phyloP scores from a whole-genome alignment of 768 basidiomycete genomes.

The Neoboletus brunneissimus region DNA sequence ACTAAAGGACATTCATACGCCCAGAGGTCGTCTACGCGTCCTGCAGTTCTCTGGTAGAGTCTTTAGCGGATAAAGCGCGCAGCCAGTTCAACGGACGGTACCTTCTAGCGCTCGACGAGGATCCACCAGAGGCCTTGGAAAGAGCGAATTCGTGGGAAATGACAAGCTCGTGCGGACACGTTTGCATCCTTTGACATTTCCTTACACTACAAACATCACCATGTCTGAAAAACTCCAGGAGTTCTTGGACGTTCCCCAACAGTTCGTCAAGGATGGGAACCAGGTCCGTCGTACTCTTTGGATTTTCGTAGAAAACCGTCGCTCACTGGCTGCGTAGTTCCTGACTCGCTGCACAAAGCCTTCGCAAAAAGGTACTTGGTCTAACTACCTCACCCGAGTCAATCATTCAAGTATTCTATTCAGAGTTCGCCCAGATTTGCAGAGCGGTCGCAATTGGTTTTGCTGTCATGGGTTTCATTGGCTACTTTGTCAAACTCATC shows the following conservation, averaged over 20 bases:
- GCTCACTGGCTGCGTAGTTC: slow-evolving; percentile 55
- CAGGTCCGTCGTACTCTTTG: slow-evolving; percentile 53
- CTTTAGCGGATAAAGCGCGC: slow-evolving; percentile 4
- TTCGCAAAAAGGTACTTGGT: slow-evolving; percentile 75
- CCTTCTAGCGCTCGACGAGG: slow-evolving; percentile 9
- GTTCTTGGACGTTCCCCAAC: slow-evolving; percentile 86
- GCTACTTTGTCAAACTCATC: slow-evolving; percentile 97
- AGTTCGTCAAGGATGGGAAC: slow-evolving; percentile 90
- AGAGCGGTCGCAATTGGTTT: slow-evolving; percentile 97
- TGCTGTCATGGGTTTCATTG: slow-evolving; percentile 99
- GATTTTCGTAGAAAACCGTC: neutral
- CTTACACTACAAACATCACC: slow-evolving; percentile 27
- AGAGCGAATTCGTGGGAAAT: slow-evolving; percentile 28
- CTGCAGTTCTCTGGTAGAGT: slow-evolving; percentile 6
- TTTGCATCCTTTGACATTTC: slow-evolving; percentile 20
- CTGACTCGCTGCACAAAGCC: slow-evolving; percentile 97
- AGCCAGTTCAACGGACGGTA: slow-evolving; percentile 7
- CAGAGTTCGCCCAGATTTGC: slow-evolving; percentile 95
- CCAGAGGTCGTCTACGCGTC: slow-evolving; percentile 15
- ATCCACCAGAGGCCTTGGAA: neutral
- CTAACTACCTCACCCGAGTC: neutral
- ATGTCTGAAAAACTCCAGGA: slow-evolving; percentile 94
- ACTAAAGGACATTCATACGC: slow-evolving; percentile 62
- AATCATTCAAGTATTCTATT: slow-evolving; percentile 2
- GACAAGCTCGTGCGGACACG: slow-evolving; percentile 23